A percentile compares a stretch with the other conserved stretches of the same genome.
Evolutionary conservation across 331 rosid genomes (phyloP).

Genomic region (Quercus phellos): DNA sequence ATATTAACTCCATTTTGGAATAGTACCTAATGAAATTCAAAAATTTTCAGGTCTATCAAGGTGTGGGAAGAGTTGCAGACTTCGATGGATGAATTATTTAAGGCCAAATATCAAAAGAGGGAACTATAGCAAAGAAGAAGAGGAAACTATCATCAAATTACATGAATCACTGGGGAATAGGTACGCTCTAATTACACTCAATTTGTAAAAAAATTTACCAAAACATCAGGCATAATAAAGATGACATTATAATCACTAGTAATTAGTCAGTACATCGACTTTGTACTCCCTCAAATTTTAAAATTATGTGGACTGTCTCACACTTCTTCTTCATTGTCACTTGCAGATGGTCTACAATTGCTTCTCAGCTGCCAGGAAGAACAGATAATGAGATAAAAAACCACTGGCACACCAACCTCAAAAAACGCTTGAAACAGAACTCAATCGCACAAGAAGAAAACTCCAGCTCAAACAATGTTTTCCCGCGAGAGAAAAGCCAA

Average conservation of each 20-base stretch:
- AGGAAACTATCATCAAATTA: conserved; percentile 41
- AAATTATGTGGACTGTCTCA: neutral
- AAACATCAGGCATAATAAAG: neutral
- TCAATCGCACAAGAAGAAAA: neutral
- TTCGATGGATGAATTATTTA: conserved; percentile 64
- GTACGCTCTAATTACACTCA: conserved; percentile 16
- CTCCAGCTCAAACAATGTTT: neutral
- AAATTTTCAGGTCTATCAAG: conserved; percentile 42
- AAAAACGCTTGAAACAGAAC: conserved; percentile 27
- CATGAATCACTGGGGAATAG: conserved; percentile 50
- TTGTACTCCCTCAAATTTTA: no score
- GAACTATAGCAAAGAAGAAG: conserved; percentile 49
- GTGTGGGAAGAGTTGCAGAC: conserved; percentile 72
- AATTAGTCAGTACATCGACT: no score
- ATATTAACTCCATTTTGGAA: neutral
- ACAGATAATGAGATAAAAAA: conserved; percentile 70
- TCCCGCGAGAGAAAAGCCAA: neutral
- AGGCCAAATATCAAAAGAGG: conserved; percentile 68
- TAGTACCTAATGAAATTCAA: neutral
- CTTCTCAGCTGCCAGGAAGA: conserved; percentile 54
- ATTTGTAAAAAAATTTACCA: neutral
- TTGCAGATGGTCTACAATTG: conserved; percentile 65
- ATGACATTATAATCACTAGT: no score
- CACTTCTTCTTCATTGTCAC: neutral
- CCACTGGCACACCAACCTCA: conserved; percentile 65